Conservation (phyloP, 2,329 filamentous ascomycete species). For the Monascus ruber region DNA sequence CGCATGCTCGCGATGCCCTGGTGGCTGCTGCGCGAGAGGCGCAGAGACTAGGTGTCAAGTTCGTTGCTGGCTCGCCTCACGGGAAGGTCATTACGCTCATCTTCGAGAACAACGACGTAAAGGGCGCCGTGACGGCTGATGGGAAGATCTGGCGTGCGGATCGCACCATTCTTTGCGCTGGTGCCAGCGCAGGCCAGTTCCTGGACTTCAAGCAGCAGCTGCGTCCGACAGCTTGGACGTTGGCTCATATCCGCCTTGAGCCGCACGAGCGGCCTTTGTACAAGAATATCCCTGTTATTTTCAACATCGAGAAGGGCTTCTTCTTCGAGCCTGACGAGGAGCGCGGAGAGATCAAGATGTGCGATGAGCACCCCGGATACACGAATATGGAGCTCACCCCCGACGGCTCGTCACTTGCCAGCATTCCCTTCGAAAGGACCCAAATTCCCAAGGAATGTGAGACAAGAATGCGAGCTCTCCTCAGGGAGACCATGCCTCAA, state of each 20-base stretch:
- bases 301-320: conserved; percentile 37
- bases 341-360: conserved; percentile 25
- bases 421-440: conserved; percentile 33
- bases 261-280: conserved; percentile 32
- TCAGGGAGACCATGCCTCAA: conserved; percentile 43
- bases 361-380: conserved; percentile 46
- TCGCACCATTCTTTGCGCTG: conserved; percentile 32
- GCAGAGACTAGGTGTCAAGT: conserved; percentile 32
- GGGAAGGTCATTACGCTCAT: conserved; percentile 29
- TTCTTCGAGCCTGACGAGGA: conserved; percentile 38
- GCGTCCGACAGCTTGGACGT: conserved; percentile 36
- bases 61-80: conserved; percentile 30
- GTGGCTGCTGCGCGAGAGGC: conserved; percentile 36
- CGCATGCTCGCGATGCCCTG: conserved; percentile 39
- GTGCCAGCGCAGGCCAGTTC: conserved; percentile 30
- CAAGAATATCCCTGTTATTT: conserved; percentile 33
- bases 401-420: conserved; percentile 14
- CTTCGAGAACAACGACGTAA: conserved; percentile 24
- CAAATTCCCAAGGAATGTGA: conserved; percentile 37
- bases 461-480: conserved; percentile 35
- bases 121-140: conserved; percentile 29
- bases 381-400: conserved; percentile 31
- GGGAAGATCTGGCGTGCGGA: conserved; percentile 26
- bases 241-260: conserved; percentile 35
- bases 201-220: conserved; percentile 37